These are phyloP conservation scores for Tricholoma matsutake DNA, from an alignment of 768 basidiomycete species.

Conservation along the genomic window DNA sequence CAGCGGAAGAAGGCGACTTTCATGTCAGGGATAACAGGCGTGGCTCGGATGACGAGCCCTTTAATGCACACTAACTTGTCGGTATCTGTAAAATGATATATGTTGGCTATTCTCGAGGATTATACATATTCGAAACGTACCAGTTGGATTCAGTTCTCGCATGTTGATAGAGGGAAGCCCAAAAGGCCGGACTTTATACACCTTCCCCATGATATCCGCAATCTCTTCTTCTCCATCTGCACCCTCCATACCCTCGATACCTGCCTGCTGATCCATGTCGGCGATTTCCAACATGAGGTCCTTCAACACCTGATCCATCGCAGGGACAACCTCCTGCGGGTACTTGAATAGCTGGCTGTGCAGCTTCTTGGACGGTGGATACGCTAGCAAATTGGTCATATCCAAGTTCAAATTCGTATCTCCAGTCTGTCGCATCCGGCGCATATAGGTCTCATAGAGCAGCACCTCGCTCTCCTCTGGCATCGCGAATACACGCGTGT, in stretches of 20 bases:
- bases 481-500: slow-evolving; percentile 46
- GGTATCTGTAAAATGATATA: slow-evolving; percentile 60
- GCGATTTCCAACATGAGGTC: slow-evolving; percentile 89
- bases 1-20: slow-evolving; percentile 98
- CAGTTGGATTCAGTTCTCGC: slow-evolving; percentile 91
- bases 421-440: slow-evolving; percentile 87
- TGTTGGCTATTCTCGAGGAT: not conserved
- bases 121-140: slow-evolving; percentile 38
- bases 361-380: slow-evolving; percentile 80
- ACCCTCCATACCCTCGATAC: slow-evolving; percentile 73
- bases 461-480: slow-evolving; percentile 67
- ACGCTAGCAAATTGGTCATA: slow-evolving; percentile 79
- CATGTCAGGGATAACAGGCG: slow-evolving; percentile 99
- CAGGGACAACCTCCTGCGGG: slow-evolving; percentile 95
- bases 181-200: slow-evolving; percentile 94
- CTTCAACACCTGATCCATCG: slow-evolving; percentile 95
- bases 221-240: slow-evolving; percentile 79
- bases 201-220: slow-evolving; percentile 79
- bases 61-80: slow-evolving; percentile 97
- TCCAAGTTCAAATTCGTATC: slow-evolving; percentile 93
- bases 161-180: slow-evolving; percentile 85
- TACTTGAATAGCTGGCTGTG: slow-evolving; percentile 85
- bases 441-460: slow-evolving; percentile 78
- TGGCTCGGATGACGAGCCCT: slow-evolving; percentile 95
- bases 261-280: slow-evolving; percentile 72